Evolutionary conservation across 495 filamentous ascomycete species (phyloP).

Genomic region (Aspergillus affinis): DNA sequence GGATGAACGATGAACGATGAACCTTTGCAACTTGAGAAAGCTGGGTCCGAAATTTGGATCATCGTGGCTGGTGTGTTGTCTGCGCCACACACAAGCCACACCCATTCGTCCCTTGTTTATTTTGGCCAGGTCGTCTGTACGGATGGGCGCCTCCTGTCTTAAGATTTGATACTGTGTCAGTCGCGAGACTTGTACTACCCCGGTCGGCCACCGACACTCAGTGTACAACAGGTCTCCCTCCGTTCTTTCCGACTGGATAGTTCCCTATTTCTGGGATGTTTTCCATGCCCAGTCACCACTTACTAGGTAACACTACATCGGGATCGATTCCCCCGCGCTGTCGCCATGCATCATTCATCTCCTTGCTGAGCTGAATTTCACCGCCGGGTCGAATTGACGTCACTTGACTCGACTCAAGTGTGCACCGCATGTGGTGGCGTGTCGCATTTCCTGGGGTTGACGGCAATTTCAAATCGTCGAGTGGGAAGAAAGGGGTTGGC

Average conservation of each 20-base stretch:
- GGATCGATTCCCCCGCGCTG: no score
- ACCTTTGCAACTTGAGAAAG: neutral
- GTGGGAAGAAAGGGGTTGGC: no score
- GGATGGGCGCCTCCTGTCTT: neutral
- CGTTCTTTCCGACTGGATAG: neutral
- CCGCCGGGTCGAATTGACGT: neutral
- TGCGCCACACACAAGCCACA: neutral
- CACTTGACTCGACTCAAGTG: neutral
- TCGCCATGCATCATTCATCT: neutral
- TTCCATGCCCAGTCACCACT: neutral
- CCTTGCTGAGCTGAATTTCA: neutral
- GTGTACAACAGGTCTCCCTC: no score
- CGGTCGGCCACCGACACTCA: neutral
- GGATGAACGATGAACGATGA: neutral
- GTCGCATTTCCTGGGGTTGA: neutral
- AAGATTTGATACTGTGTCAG: neutral
- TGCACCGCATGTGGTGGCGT: neutral
- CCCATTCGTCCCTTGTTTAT: neutral
- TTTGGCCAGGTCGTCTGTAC: neutral
- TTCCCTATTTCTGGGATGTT: neutral
- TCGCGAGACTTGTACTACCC: neutral
- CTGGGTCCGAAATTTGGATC: neutral
- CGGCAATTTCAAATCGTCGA: neutral
- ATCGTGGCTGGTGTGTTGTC: neutral
- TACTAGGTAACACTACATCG: no score